A percentile compares a stretch with the other conserved stretches of the same genome.
Evolutionary conservation across 768 basidiomycete species (phyloP).

Genomic region (Hebeloma cylindrosporum): DNA sequence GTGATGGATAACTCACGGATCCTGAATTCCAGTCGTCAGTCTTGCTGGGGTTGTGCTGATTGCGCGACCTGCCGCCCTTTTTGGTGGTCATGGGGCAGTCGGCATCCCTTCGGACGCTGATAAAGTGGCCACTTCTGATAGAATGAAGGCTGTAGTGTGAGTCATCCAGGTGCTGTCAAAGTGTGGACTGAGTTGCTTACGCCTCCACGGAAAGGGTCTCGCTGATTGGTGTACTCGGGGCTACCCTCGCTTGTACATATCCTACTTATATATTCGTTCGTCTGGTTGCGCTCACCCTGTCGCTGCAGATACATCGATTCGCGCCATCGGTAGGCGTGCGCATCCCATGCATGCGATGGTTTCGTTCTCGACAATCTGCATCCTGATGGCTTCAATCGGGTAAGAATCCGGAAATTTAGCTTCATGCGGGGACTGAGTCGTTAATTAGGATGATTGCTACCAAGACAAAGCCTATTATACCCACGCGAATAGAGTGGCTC

Average conservation of each 20-base stretch:
- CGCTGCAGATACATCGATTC: slow-evolving; percentile 39
- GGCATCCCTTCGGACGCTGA: slow-evolving; percentile 22
- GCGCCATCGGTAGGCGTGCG: slow-evolving; percentile 74
- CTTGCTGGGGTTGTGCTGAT: slow-evolving; percentile 79
- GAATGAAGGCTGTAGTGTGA: slow-evolving; percentile 63
- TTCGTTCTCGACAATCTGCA: slow-evolving; percentile 63
- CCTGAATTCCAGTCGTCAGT: slow-evolving; percentile 49
- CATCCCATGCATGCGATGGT: slow-evolving; percentile 71
- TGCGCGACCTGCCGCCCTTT: slow-evolving; percentile 73
- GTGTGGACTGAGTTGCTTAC: no score
- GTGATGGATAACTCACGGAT: not conserved
- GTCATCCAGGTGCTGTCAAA: slow-evolving; percentile 12
- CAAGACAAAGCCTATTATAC: slow-evolving; percentile 42
- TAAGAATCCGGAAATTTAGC: slow-evolving; percentile 55
- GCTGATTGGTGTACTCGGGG: slow-evolving; percentile 63
- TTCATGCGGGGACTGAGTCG: slow-evolving; percentile 37
- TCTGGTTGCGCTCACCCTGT: not conserved
- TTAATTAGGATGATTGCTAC: slow-evolving; percentile 47
- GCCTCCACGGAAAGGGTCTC: no score
- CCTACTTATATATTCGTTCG: not conserved
- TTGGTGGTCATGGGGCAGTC: slow-evolving; percentile 40
- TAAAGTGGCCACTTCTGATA: slow-evolving; percentile 32
- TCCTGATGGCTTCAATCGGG: slow-evolving; percentile 38
- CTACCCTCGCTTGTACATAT: slow-evolving; percentile 70
- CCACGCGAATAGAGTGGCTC: slow-evolving; percentile 44